These are phyloP conservation scores for Nadsonia commutata DNA, from an alignment of 1,139 yeast species.

Conservation along the genomic window DNA sequence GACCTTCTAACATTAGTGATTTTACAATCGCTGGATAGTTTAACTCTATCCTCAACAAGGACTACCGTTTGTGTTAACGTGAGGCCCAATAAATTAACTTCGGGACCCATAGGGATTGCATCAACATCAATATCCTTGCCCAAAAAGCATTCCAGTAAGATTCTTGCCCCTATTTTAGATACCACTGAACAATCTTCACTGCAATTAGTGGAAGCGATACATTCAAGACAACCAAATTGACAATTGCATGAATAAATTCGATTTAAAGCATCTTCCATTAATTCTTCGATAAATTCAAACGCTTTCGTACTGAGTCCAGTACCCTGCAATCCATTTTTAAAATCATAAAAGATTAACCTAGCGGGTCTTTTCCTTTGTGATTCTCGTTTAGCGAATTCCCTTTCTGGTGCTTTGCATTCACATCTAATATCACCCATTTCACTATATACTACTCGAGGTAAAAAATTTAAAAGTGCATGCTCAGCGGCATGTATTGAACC, in stretches of 20 bases:
- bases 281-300: constrained; percentile 57
- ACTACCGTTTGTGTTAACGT: constrained; percentile 48
- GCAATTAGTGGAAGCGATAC: constrained; percentile 69
- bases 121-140: constrained; percentile 32
- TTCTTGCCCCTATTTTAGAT: constrained; percentile 75
- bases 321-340: constrained; percentile 65
- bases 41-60: constrained; percentile 20
- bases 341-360: constrained; percentile 67
- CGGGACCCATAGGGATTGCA: constrained; percentile 64
- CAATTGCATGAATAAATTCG: constrained; percentile 58
- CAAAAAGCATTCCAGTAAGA: constrained; percentile 42
- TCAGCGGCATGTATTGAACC: constrained; percentile 97
- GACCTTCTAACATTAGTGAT: background rate
- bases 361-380: constrained; percentile 69
- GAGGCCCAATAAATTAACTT: constrained; percentile 56
- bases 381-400: constrained; percentile 69
- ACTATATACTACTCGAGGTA: constrained; percentile 52
- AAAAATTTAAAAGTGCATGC: constrained; percentile 67
- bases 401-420: constrained; percentile 94
- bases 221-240: constrained; percentile 78
- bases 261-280: constrained; percentile 43
- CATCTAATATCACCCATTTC: constrained; percentile 65
- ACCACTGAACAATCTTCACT: constrained; percentile 68
- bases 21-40: background rate
- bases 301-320: constrained; percentile 70